phyloP scores from a whole-genome alignment of 805 yeast species.

The Candida pseudoglaebosa region DNA sequence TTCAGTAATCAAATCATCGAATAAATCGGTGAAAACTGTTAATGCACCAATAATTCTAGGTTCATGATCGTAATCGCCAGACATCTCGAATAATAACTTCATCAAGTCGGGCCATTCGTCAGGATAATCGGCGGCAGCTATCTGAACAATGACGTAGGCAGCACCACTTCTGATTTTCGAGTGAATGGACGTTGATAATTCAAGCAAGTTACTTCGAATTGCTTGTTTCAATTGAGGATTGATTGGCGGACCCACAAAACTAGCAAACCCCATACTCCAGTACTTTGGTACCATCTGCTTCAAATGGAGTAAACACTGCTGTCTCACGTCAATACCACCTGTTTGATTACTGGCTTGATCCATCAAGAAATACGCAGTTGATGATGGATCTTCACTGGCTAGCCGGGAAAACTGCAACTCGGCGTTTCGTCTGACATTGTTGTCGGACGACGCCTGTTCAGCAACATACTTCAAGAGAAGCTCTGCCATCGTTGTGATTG shows the following conservation, averaged over 20 bases:
- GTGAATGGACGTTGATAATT: conserved; percentile 38
- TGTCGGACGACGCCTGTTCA: conserved; percentile 44
- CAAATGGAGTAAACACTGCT: conserved; percentile 61
- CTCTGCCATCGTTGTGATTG: conserved; percentile 7
- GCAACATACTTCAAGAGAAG: conserved; percentile 4
- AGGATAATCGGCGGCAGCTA: conserved; percentile 87
- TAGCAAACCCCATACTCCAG: conserved; percentile 83
- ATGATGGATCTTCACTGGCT: conserved; percentile 48
- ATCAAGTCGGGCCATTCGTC: conserved; percentile 90
- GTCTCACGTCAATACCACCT: conserved; percentile 42
- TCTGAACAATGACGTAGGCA: conserved; percentile 74
- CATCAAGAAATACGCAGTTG: conserved; percentile 39
- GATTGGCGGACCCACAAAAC: conserved; percentile 66
- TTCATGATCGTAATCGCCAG: conserved; percentile 26
- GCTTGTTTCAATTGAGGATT: conserved; percentile 46
- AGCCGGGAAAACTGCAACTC: conserved; percentile 45
- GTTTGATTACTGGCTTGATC: conserved; percentile 33
- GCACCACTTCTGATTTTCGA: conserved; percentile 63
- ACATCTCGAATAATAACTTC: conserved; percentile 40
- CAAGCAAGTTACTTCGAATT: conserved; percentile 50
- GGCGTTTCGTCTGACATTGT: conserved; percentile 46
- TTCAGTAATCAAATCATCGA: conserved; percentile 82
- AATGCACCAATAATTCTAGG: conserved; percentile 49
- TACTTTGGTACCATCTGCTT: conserved; percentile 64
- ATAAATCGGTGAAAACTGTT: conserved; percentile 65